phyloP scores from a whole-genome alignment of 2,329 filamentous ascomycete genomes.

The Neoarthrinium moseri region DNA sequence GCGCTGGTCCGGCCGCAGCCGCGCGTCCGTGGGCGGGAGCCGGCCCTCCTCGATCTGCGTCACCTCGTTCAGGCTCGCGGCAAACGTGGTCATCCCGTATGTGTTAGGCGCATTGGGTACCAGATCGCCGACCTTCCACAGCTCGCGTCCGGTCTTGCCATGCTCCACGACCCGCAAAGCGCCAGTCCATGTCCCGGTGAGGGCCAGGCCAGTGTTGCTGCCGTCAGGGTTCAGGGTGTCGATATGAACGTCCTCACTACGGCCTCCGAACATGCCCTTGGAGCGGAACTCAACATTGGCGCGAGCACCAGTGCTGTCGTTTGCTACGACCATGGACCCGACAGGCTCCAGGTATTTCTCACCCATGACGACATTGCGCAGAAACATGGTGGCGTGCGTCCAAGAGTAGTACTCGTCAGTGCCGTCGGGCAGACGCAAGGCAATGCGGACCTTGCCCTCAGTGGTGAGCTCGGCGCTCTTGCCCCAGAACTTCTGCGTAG shows the following conservation, averaged over 20 bases:
- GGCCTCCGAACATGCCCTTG: conserved; percentile 95
- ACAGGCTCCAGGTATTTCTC: conserved; percentile 98
- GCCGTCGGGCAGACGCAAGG: conserved; percentile 63
- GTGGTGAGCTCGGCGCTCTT: conserved; percentile 85
- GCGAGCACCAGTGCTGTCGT: conserved; percentile 81
- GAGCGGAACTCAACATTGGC: conserved; percentile 88
- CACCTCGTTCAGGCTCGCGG: conserved; percentile 82
- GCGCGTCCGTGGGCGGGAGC: conserved; percentile 77
- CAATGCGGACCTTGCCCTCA: conserved; percentile 79
- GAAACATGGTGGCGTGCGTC: conserved; percentile 83
- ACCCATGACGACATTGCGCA: conserved; percentile 94
- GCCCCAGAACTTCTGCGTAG: conserved; percentile 32
- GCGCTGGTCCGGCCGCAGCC: conserved; percentile 84
- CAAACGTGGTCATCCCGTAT: conserved; percentile 88
- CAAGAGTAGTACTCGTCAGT: conserved; percentile 84
- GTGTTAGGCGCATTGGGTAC: conserved; percentile 77
- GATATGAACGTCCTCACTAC: conserved; percentile 84
- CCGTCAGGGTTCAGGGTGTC: conserved; percentile 70
- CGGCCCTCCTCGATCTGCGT: conserved; percentile 74
- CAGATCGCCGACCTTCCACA: conserved; percentile 78
- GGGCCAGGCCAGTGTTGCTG: conserved; percentile 60
- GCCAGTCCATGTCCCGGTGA: conserved; percentile 83
- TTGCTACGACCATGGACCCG: conserved; percentile 80
- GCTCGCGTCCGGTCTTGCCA: conserved; percentile 60
- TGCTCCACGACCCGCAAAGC: conserved; percentile 66